phyloP scores from a whole-genome alignment of 163 green algal genomes.

The Scenedesmus sp. region DNA sequence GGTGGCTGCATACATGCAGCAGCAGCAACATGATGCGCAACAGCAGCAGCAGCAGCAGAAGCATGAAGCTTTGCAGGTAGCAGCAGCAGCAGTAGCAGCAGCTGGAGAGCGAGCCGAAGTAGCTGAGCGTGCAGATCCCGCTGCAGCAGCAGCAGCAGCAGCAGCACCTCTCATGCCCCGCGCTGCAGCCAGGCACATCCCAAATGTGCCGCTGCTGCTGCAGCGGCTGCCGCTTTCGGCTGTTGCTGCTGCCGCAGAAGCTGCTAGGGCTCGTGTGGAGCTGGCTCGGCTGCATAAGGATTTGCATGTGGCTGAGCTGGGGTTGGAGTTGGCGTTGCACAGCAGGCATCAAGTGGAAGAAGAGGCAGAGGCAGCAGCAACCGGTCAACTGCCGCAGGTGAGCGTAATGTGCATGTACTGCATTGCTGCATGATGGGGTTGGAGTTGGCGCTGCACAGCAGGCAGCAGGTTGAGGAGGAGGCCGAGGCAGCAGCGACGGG shows the following conservation, averaged over 20 bases:
- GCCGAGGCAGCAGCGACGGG: neutral
- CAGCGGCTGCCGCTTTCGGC: slow-evolving; percentile 29
- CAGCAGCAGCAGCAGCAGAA: slow-evolving; percentile 10
- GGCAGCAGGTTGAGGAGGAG: neutral
- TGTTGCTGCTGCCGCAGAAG: slow-evolving; percentile 30
- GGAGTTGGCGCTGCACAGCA: neutral
- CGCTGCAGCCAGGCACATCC: neutral
- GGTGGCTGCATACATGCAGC: neutral
- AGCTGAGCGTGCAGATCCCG: neutral
- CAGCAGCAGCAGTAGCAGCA: slow-evolving; percentile 21
- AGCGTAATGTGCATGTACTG: neutral
- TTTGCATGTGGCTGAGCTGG: slow-evolving; percentile 47
- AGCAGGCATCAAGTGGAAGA: slow-evolving; percentile 19
- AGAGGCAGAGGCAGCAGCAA: slow-evolving; percentile 52
- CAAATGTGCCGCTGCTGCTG: slow-evolving; percentile 14
- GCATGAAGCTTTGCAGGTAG: neutral
- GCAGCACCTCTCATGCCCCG: neutral
- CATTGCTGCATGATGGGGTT: neutral
- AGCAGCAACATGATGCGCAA: neutral
- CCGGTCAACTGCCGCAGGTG: slow-evolving; percentile 30
- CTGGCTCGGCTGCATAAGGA: slow-evolving; percentile 27
- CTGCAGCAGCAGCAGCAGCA: slow-evolving; percentile 26
- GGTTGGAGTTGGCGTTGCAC: slow-evolving; percentile 40
- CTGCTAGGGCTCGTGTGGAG: slow-evolving; percentile 29
- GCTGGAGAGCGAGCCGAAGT: neutral